phyloP scores from a whole-genome alignment of 139 green algal genomes.

The Edaphochlamys debaryana region DNA sequence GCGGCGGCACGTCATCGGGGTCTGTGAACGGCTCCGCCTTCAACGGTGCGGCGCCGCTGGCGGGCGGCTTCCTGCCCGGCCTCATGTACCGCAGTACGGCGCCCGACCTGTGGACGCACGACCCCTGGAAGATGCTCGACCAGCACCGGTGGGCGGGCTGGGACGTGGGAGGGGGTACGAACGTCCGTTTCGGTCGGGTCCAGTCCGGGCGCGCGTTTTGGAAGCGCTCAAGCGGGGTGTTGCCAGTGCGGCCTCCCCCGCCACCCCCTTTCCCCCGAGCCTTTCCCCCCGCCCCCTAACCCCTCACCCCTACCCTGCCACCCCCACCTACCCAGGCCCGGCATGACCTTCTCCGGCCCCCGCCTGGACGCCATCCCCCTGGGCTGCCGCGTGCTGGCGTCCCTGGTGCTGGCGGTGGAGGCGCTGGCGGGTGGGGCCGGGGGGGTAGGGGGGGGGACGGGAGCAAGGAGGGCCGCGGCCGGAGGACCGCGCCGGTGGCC shows the following conservation, averaged over 20 bases:
- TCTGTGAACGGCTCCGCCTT: not conserved
- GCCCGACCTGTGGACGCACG: constrained; percentile 43
- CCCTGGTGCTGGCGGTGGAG: constrained; percentile 37
- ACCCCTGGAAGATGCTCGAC: constrained; percentile 42
- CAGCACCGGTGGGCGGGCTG: not conserved
- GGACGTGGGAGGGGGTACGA: not conserved
- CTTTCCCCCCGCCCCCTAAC: too few relatives aligned
- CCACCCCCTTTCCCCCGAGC: too few relatives aligned
- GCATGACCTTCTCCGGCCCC: not conserved
- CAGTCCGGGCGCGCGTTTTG: too few relatives aligned
- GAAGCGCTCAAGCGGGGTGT: too few relatives aligned
- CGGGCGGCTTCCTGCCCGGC: not conserved
- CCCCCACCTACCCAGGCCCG: too few relatives aligned
- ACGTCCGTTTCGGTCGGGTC: too few relatives aligned
- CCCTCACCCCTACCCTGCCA: too few relatives aligned
- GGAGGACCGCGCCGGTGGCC: too few relatives aligned
- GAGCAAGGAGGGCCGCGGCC: too few relatives aligned
- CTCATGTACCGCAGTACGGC: constrained; percentile 21
- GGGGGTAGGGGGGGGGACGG: too few relatives aligned
- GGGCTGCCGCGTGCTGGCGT: constrained; percentile 36
- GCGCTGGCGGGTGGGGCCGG: constrained; percentile 18
- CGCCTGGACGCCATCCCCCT: constrained; percentile 41
- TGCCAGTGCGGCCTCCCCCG: too few relatives aligned
- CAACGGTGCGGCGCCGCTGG: too few relatives aligned
- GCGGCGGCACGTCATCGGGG: not conserved